A percentile compares a stretch with the other conserved stretches of the same genome.
These are phyloP conservation scores for Phytophthora lateralis DNA, from an alignment of 352 stramenopile species.

Conservation along the genomic window DNA sequence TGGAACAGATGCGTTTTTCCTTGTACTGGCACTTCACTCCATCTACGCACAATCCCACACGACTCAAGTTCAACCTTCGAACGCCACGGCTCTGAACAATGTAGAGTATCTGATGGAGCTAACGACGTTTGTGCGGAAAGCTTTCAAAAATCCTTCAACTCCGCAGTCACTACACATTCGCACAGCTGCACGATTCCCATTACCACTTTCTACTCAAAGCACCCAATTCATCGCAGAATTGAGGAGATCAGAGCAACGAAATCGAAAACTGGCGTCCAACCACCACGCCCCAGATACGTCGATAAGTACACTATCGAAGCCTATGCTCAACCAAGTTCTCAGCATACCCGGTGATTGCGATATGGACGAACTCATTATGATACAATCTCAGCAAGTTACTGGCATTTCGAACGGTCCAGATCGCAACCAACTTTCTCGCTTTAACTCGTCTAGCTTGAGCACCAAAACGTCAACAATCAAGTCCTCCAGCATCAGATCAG, in stretches of 20 bases:
- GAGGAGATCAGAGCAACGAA: not conserved
- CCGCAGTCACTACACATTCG: not conserved
- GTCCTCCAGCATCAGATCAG: not conserved
- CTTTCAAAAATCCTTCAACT: not conserved
- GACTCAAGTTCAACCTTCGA: not conserved
- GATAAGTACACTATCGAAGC: not conserved
- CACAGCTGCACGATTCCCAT: not conserved
- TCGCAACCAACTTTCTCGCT: not conserved
- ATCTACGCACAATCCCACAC: constrained; percentile 7
- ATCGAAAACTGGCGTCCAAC: not conserved
- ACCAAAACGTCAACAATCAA: not conserved
- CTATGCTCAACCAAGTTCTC: not conserved
- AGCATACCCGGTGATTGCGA: not conserved
- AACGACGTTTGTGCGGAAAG: not conserved
- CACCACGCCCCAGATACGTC: not conserved
- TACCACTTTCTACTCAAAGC: constrained; percentile 9
- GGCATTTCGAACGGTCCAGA: not conserved
- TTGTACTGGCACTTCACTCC: constrained; percentile 5
- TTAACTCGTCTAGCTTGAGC: not conserved
- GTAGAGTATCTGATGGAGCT: not conserved
- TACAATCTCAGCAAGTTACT: not conserved
- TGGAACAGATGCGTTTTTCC: constrained; percentile 17
- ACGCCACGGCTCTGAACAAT: no score
- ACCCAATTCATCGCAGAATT: not conserved
- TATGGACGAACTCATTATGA: not conserved